Evolutionary conservation across 441 rosid species (phyloP).

Genomic region (Brassica hybrid): DNA sequence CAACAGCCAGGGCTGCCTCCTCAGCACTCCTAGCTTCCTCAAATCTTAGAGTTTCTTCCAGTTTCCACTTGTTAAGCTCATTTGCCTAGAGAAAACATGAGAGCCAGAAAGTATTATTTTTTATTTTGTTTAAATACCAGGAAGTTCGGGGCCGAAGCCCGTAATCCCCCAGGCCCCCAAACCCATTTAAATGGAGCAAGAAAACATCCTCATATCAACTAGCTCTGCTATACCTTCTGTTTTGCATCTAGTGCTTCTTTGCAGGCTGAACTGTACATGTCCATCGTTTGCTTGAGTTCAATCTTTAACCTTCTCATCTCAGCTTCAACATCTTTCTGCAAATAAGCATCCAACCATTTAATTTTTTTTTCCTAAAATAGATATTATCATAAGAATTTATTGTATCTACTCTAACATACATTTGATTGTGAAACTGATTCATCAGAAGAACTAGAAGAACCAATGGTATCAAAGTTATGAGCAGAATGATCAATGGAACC

Average conservation of each 20-base stretch:
- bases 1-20: slow-evolving; percentile 71
- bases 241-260: slow-evolving; percentile 81
- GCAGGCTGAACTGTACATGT: slow-evolving; percentile 84
- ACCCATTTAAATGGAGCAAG: too few species aligned
- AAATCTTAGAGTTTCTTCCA: slow-evolving; percentile 60
- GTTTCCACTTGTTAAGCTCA: slow-evolving; percentile 64
- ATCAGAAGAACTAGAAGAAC: slow-evolving; percentile 40
- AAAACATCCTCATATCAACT: too few species aligned
- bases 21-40: slow-evolving; percentile 73
- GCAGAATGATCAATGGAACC: slow-evolving; percentile 54
- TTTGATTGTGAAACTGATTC: slow-evolving; percentile 44
- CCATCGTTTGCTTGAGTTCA: slow-evolving; percentile 91
- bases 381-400: background rate
- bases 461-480: slow-evolving; percentile 45
- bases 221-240: slow-evolving; percentile 53
- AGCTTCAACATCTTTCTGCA: slow-evolving; percentile 69
- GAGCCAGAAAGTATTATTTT: slow-evolving; percentile 1
- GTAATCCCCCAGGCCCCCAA: too few species aligned
- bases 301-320: slow-evolving; percentile 85
- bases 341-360: slow-evolving; percentile 17
- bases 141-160: too few species aligned
- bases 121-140: too few species aligned
- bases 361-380: background rate
- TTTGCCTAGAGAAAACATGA: slow-evolving; percentile 52
- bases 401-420: slow-evolving; percentile 44